Evolutionary conservation across 1,284 basidiomycete species (phyloP), one percentile per base, ranked within the genome.

Genomic region (Pseudozyma flocculosa): DNA sequence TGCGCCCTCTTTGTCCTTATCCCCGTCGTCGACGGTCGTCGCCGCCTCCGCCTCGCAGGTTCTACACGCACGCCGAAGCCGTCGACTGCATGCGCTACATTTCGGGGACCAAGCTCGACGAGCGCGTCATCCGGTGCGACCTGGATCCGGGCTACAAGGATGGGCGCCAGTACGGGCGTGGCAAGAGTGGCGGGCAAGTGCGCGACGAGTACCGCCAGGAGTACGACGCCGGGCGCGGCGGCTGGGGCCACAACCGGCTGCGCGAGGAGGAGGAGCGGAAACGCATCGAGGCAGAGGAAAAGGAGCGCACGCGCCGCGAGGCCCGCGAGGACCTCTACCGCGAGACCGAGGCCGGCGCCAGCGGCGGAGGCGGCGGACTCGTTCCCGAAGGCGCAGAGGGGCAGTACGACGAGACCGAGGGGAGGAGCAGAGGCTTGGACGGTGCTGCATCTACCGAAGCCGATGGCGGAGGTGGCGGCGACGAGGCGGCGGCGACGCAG

Each of bases 121-220:
- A 99, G 79, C 88, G 95, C 24, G 90, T 99, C 66, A 95, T 99
- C 64, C 89, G 95, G 43, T 97, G 94, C 73, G 95, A 99, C 80
- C 82, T 99, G 64, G 95, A 99, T 80, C 84, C 93, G n/a, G 95
- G 95, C 1, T 99, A 97, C 80, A 87, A 87, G 70, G 95, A 98
- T 76, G 95, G 95, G 8, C 82, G 95, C 48, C 95, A 99, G 80
- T 99, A 97, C 72, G 95, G 95, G 19, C 83, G 95, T 61, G 95
- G 95, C 21, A 92, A 92, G 79, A 93, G 90, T 63, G 95, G 95
- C 39, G 95, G 95, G 0, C 95, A 98, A 82, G 88, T 89, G 38
- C 54, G 73, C 15, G 95, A 99, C 78, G 95, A 99, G 78, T 95
- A 96, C 78, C 81, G 95, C 55, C 88, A 94, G 78, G 95, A 98